Evolutionary conservation across 148 eudicot species (phyloP).

Genomic region (Rheum nobile): DNA sequence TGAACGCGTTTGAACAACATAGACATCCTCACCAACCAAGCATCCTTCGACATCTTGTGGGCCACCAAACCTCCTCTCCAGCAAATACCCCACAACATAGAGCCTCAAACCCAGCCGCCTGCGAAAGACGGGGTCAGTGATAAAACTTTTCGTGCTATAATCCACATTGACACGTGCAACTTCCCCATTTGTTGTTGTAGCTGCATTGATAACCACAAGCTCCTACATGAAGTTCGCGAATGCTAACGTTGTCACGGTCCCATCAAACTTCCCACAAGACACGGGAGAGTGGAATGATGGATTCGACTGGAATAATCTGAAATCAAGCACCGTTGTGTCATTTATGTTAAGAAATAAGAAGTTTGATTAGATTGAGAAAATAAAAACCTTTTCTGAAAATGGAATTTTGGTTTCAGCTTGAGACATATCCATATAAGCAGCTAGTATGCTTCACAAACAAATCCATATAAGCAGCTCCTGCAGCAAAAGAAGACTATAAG

Average conservation of each 20-base stretch:
- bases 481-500: too few species aligned
- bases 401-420: background rate
- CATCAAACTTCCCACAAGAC: slow-evolving; percentile 68
- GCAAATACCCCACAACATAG: slow-evolving; percentile 66
- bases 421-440: too few species aligned
- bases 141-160: slow-evolving; percentile 75
- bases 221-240: slow-evolving; percentile 94
- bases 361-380: background rate
- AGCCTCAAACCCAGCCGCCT: slow-evolving; percentile 68
- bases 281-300: slow-evolving; percentile 44
- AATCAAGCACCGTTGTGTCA: slow-evolving; percentile 7
- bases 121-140: slow-evolving; percentile 51
- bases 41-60: slow-evolving; percentile 97
- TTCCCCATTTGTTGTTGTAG: slow-evolving; percentile 68
- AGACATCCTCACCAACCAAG: slow-evolving; percentile 67
- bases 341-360: background rate
- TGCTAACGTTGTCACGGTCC: slow-evolving; percentile 50
- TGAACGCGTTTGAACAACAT: slow-evolving; percentile 81
- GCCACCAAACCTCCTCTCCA: slow-evolving; percentile 70
- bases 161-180: slow-evolving; percentile 54
- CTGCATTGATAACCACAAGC: slow-evolving; percentile 41
- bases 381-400: background rate
- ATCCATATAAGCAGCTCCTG: too few species aligned
- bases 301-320: slow-evolving; percentile 41
- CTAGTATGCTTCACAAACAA: too few species aligned